These are phyloP conservation scores for Cercophora sp. DNA, from an alignment of 495 filamentous ascomycete species.

Conservation along the genomic window DNA sequence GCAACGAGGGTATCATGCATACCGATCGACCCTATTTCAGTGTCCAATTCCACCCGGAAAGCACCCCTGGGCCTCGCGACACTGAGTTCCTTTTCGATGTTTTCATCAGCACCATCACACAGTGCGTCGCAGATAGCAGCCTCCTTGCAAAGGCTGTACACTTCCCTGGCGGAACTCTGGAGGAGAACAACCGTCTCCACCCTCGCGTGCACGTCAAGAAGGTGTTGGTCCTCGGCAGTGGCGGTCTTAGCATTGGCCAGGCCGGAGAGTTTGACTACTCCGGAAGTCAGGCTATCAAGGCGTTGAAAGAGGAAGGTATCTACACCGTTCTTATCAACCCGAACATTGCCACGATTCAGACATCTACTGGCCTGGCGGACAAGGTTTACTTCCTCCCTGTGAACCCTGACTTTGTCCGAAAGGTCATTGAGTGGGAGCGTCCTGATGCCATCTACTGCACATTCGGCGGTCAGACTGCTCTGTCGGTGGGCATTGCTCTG, in stretches of 20 bases:
- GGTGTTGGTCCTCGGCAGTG: conserved; percentile 87
- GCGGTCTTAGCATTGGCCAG: conserved; percentile 92
- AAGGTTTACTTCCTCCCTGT: conserved; percentile 98
- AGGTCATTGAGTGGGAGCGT: conserved; percentile 87
- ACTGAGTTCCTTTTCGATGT: conserved; percentile 97
- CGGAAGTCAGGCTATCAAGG: conserved; percentile 92
- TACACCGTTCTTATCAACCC: conserved; percentile 95
- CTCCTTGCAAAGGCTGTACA: conserved; percentile 65
- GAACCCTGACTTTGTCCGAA: conserved; percentile 93
- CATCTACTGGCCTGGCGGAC: conserved; percentile 93
- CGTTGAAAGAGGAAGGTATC: conserved; percentile 91
- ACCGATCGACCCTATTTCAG: conserved; percentile 84
- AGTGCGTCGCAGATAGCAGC: conserved; percentile 54
- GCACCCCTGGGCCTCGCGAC: conserved; percentile 91
- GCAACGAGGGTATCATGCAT: conserved; percentile 95
- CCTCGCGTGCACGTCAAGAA: conserved; percentile 86
- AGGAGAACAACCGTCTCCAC: conserved; percentile 69
- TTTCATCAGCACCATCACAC: conserved; percentile 79
- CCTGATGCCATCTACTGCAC: conserved; percentile 96
- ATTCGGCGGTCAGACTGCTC: conserved; percentile 92
- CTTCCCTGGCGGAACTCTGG: conserved; percentile 78
- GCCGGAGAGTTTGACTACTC: conserved; percentile 98
- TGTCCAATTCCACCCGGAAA: conserved; percentile 98
- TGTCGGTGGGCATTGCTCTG: conserved; percentile 91
- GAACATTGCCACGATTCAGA: conserved; percentile 98